These are phyloP conservation scores for Hanseniaspora gamundiae DNA, from an alignment of 1,139 yeast species.

Conservation along the genomic window DNA sequence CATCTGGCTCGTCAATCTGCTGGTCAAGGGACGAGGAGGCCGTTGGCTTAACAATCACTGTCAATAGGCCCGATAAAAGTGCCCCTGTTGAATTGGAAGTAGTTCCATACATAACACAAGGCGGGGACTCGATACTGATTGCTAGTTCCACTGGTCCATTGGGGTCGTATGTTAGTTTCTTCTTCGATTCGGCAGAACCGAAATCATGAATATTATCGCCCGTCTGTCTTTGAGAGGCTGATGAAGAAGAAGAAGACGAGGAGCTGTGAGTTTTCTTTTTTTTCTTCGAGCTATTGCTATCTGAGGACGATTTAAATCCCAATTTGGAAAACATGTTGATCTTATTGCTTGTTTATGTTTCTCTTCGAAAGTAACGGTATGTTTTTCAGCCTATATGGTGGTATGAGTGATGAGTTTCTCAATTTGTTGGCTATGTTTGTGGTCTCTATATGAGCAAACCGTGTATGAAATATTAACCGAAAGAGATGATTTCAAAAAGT, in stretches of 20 bases:
- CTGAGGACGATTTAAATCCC: not conserved
- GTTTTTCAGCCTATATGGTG: no score
- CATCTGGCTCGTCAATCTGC: constrained; percentile 8
- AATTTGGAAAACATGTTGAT: not conserved
- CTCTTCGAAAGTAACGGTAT: no score
- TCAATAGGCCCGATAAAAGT: constrained; percentile 62
- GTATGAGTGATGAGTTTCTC: no score
- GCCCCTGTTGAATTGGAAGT: constrained; percentile 79
- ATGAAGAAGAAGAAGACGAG: not conserved
- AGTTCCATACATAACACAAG: constrained; percentile 70
- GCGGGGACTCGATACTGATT: constrained; percentile 78
- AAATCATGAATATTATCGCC: not conserved
- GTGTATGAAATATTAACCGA: no score
- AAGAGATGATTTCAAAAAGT: no score
- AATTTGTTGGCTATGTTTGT: no score
- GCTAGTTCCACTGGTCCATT: constrained; percentile 35
- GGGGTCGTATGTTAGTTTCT: constrained; percentile 6
- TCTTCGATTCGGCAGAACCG: not conserved
- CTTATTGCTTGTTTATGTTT: no score
- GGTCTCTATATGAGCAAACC: no score
- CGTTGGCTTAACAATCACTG: constrained; percentile 12
- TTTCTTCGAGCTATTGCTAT: not conserved
- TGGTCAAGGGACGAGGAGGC: constrained; percentile 3
- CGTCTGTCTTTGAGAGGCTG: not conserved
- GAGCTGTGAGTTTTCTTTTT: not conserved